Conservation (phyloP, 2,329 filamentous ascomycete species). For the Venturia nashicola region DNA sequence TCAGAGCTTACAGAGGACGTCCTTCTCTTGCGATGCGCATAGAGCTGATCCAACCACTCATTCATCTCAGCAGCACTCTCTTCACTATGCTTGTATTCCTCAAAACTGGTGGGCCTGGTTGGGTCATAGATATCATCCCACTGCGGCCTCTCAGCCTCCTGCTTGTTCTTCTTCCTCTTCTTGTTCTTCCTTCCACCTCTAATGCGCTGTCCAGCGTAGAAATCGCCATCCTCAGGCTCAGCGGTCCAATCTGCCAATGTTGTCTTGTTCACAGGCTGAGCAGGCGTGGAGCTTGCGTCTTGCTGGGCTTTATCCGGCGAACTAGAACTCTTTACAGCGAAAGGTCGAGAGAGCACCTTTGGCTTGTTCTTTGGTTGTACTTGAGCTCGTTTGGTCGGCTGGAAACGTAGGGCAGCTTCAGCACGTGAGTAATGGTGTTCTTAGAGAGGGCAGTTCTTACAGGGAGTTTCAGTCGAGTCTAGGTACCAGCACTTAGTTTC, state of each 20-base stretch:
- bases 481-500: constrained; percentile 51
- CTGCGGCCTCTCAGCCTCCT: constrained; percentile 43
- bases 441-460: constrained; percentile 10
- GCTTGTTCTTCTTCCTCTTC: constrained; percentile 54
- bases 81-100: constrained; percentile 73
- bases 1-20: constrained; percentile 10
- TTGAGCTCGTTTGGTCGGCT: constrained; percentile 71
- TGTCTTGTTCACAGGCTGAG: constrained; percentile 44
- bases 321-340: constrained; percentile 14
- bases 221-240: constrained; percentile 67
- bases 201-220: constrained; percentile 46
- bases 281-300: constrained; percentile 17
- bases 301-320: constrained; percentile 12
- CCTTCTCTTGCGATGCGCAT: constrained; percentile 49
- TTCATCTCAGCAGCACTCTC: constrained; percentile 68
- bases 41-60: constrained; percentile 76
- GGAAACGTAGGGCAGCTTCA: constrained; percentile 63
- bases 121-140: constrained; percentile 93
- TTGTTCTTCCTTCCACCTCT: constrained; percentile 58
- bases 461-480: constrained; percentile 16
- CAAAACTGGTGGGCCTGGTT: constrained; percentile 66
- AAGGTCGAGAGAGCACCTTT: constrained; percentile 26
- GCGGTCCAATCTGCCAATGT: constrained; percentile 72
- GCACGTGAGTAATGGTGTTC: constrained; percentile 30
- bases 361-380: constrained; percentile 51